These are phyloP conservation scores for Pilasporangium apinafurcum DNA, from an alignment of 352 stramenopile species.

Conservation along the genomic window DNA sequence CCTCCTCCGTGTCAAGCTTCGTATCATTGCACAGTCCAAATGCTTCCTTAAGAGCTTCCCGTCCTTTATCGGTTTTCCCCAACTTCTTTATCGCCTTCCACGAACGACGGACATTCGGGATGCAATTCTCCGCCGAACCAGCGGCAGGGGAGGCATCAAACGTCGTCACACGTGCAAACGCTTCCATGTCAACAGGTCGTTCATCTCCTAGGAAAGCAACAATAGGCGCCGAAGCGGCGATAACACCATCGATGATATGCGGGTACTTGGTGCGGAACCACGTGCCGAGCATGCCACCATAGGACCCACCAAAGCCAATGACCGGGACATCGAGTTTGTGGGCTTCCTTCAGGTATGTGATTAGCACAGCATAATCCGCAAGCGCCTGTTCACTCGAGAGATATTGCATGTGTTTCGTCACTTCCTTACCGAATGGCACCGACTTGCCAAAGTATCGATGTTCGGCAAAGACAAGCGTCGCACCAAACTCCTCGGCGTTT, in stretches of 20 bases:
- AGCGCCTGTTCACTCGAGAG: slow-evolving; percentile 85
- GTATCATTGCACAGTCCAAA: slow-evolving; percentile 52
- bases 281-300: slow-evolving; percentile 91
- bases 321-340: slow-evolving; percentile 57
- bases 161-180: slow-evolving; percentile 43
- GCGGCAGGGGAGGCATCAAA: slow-evolving; percentile 64
- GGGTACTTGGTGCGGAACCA: slow-evolving; percentile 94
- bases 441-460: slow-evolving; percentile 96
- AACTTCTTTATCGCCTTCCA: slow-evolving; percentile 60
- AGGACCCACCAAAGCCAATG: slow-evolving; percentile 90
- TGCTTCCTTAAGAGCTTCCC: slow-evolving; percentile 21
- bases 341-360: slow-evolving; percentile 40
- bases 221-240: slow-evolving; percentile 90
- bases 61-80: slow-evolving; percentile 33
- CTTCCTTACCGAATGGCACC: slow-evolving; percentile 64
- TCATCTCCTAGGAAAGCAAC: slow-evolving; percentile 58
- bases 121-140: slow-evolving; percentile 61
- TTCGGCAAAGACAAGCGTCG: slow-evolving; percentile 94
- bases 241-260: slow-evolving; percentile 78
- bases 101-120: slow-evolving; percentile 66
- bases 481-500: slow-evolving; percentile 86
- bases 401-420: slow-evolving; percentile 60
- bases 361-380: slow-evolving; percentile 81
- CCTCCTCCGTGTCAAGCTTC: slow-evolving; percentile 38
- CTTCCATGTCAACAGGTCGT: slow-evolving; percentile 56